Evolutionary conservation across 1,284 basidiomycete genomes (phyloP).

Genomic region (Laetiporus sulphureus): DNA sequence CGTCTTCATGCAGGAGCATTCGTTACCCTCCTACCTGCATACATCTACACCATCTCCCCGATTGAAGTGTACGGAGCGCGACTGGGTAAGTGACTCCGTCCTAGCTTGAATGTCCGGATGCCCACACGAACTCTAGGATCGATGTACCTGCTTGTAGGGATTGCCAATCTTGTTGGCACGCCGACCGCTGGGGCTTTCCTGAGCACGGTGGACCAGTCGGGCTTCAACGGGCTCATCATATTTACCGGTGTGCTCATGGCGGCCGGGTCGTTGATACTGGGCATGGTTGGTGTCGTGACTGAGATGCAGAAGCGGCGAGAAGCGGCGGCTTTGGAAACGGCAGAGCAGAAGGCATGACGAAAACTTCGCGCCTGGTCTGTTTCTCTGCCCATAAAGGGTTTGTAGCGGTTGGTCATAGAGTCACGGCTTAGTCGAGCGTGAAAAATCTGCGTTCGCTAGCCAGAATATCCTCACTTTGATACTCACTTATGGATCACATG

Average conservation of each 20-base stretch:
- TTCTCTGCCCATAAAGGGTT: too few species aligned
- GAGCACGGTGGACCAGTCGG: conserved; percentile 14
- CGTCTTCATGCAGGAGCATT: conserved; percentile 27
- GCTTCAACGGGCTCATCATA: conserved; percentile 27
- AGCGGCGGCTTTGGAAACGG: neutral
- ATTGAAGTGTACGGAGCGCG: conserved; percentile 29
- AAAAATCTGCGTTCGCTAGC: too few species aligned
- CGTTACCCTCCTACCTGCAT: conserved; percentile 5
- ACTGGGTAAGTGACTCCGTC: conserved; percentile 21
- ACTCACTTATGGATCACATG: neutral
- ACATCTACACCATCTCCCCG: conserved; percentile 5
- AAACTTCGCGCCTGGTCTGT: too few species aligned
- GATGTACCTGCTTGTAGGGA: conserved; percentile 40
- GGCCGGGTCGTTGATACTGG: conserved; percentile 10
- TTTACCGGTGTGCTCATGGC: conserved; percentile 23
- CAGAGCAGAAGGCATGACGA: neutral
- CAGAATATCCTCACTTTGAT: too few species aligned
- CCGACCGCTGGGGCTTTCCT: conserved; percentile 33
- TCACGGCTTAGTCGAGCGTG: too few species aligned
- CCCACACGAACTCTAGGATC: too few species aligned
- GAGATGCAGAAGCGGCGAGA: conserved; percentile 1
- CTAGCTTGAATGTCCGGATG: conserved; percentile 36
- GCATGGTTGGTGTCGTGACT: conserved; percentile 5
- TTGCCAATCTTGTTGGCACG: conserved; percentile 39
- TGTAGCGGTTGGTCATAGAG: too few species aligned